Base-by-base conservation (phyloP, 768 basidiomycete genomes). In the Gloeopeniophorella convolvens region DNA sequence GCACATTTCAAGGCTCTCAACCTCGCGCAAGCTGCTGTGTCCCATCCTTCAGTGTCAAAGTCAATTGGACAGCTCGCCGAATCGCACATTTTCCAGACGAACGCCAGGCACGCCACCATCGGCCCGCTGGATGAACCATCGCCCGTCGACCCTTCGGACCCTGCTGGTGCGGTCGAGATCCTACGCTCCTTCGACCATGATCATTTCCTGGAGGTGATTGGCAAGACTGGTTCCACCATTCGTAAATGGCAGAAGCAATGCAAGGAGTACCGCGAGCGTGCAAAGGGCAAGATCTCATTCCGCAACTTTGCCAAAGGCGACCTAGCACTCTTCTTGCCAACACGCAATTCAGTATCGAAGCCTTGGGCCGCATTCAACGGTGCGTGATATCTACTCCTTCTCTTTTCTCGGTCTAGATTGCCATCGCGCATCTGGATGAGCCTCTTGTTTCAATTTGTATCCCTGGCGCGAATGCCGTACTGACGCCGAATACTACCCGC, bases 311-410 rank as follows among this genome's bases (percentile, higher is more conserved):
- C 85, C 7, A 94, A 92, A 64, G 93, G 94, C 9, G 96, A 99
- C 68, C 72, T 99, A 43, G 95, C 94, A 1, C 71, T 99, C 26
- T 99, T 99, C 69, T 72, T 99, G 12, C 96, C 96, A 2, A 99
- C 96, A 0, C 76, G 94, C 40, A 97, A 97, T 66, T 91, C 92
- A 24, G 79, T 89, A 5, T 85, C 87, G 35, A 91, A 89, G 64
- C 89, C 91, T 1, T 99, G 96, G 95, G 96, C 95, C 20, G 96
- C 96, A 9, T 99, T 98, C 70, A 99, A 98, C 67, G 88, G 93
- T 92, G 63, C 60, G 81, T 42, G 12, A 21, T 1, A 5, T 10
- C 5, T 20, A 7, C 23, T 40, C 5, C 34, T 16, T 35, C 16
- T 16, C 18, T 31, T n/a, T 7, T 15, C n/a, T 6, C 15, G 3